Evolutionary conservation across 148 eudicot genomes (phyloP), one percentile per base, ranked within the genome.

Genomic region (Amaranthus cruentus): DNA sequence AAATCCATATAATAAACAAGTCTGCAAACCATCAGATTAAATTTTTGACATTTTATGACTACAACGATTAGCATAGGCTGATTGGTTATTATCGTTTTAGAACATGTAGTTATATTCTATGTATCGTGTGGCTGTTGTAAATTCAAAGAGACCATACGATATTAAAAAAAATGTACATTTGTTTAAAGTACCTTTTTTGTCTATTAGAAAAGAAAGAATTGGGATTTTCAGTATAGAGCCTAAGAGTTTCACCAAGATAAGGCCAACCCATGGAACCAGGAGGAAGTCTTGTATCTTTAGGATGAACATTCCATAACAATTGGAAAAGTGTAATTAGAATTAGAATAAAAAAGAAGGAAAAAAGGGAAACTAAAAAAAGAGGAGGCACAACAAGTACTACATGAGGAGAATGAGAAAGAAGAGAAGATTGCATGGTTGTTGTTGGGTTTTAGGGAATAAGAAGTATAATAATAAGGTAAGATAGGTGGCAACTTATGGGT

Each of bases 241-340:
- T 83, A 71, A 93, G 88, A 15, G 98, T 93, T 75, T 93, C 98
- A 53, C 98, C 98, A n/a, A 93, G 78, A 59, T 87, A 93, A 83
- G 98, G 98, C 90, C 89, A 89, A 28, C 98, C 98, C 93, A 93
- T 87, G 9, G 98, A 86, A 7, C 98, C 98, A 55, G 94, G 98
- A 0, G 98, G 98, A 4, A 93, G 50, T 50, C 76, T 63, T 14
- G 55, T 83, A 15, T 68, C 66, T 10, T 65, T 73, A 6, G 69
- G 79, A 6, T 68, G 42, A 51, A 53, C 49, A 47, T 61, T 57
- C 86, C 86, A 80, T 74, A 59, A 62, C 4, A 77, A 73, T 28
- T 72, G 64, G 11, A 15, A 70, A 7, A 81, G 51, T 52, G 64
- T 50, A 9, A 73, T 68, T 54, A 83, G 59, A 13, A 71, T n/a